Evolutionary conservation across 2,329 filamentous ascomycete genomes (phyloP).

Genomic region (Drechslera avenae): DNA sequence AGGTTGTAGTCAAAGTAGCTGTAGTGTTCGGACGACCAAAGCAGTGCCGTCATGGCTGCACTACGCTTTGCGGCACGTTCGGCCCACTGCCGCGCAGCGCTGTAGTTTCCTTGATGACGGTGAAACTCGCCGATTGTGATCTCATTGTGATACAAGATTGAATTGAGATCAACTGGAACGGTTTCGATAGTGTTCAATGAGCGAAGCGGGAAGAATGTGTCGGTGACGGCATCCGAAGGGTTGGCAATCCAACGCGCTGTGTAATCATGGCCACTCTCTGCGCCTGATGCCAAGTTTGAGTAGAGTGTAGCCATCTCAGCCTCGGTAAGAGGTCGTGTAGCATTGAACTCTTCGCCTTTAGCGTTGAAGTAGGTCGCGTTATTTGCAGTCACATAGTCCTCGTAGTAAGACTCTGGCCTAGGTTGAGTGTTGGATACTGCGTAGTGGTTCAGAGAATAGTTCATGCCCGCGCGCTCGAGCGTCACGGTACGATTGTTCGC

Average conservation of each 20-base stretch:
- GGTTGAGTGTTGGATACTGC: slow-evolving; percentile 68
- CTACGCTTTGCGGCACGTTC: slow-evolving; percentile 59
- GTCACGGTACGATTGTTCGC: slow-evolving; percentile 64
- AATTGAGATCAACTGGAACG: slow-evolving; percentile 70
- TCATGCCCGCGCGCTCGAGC: slow-evolving; percentile 54
- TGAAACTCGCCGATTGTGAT: slow-evolving; percentile 63
- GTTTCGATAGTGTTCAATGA: slow-evolving; percentile 65
- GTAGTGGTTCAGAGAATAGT: slow-evolving; percentile 65
- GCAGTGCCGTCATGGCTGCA: slow-evolving; percentile 65
- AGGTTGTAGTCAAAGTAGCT: slow-evolving; percentile 74
- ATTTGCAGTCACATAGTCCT: slow-evolving; percentile 69
- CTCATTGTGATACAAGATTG: slow-evolving; percentile 71
- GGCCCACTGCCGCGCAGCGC: slow-evolving; percentile 57
- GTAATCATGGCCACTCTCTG: slow-evolving; percentile 72
- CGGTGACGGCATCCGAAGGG: slow-evolving; percentile 62
- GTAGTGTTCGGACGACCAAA: slow-evolving; percentile 68
- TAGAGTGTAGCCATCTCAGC: slow-evolving; percentile 61
- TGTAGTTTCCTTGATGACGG: slow-evolving; percentile 57
- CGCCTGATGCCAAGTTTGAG: slow-evolving; percentile 66
- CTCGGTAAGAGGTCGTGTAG: slow-evolving; percentile 57
- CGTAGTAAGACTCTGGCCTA: slow-evolving; percentile 69
- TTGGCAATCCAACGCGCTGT: slow-evolving; percentile 62
- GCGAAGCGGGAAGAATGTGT: slow-evolving; percentile 69
- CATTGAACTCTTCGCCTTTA: slow-evolving; percentile 64
- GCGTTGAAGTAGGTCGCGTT: slow-evolving; percentile 66